Percentiles rank a stretch among this genome's conserved stretches.
phyloP scores from a whole-genome alignment of 768 basidiomycete species.

The Trametes maxima region DNA sequence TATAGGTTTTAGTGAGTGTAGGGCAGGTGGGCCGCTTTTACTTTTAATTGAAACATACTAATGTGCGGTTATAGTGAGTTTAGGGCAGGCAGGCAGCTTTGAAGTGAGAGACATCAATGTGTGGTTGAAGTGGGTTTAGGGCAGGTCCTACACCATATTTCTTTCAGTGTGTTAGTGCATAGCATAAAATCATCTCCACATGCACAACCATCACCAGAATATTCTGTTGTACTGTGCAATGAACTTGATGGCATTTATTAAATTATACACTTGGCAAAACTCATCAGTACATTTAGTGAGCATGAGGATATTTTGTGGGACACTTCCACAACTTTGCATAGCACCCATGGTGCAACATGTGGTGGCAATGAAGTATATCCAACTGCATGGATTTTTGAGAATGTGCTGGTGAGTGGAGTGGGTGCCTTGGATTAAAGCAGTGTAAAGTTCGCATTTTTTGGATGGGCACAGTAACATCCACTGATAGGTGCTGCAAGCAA shows the following conservation, averaged over 20 bases:
- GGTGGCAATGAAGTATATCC: no score
- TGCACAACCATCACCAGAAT: neutral
- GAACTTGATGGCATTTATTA: no score
- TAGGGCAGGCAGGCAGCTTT: slow-evolving; percentile 1
- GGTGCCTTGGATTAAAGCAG: neutral
- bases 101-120: neutral
- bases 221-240: slow-evolving; percentile 2
- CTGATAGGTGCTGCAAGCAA: neutral
- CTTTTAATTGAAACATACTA: neutral
- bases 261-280: no score
- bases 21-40: neutral
- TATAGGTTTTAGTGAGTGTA: neutral
- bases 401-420: neutral
- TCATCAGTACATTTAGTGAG: no score
- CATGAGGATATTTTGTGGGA: no score
- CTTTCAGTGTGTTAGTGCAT: slow-evolving; percentile 19
- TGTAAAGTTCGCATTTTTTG: neutral
- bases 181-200: neutral
- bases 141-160: neutral
- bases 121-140: neutral
- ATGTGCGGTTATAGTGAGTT: neutral
- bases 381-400: neutral
- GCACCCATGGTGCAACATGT: no score
- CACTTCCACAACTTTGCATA: no score
- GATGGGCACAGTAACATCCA: neutral